Conservation (phyloP, 257 asterid species). For the Solanum stenotomum region DNA sequence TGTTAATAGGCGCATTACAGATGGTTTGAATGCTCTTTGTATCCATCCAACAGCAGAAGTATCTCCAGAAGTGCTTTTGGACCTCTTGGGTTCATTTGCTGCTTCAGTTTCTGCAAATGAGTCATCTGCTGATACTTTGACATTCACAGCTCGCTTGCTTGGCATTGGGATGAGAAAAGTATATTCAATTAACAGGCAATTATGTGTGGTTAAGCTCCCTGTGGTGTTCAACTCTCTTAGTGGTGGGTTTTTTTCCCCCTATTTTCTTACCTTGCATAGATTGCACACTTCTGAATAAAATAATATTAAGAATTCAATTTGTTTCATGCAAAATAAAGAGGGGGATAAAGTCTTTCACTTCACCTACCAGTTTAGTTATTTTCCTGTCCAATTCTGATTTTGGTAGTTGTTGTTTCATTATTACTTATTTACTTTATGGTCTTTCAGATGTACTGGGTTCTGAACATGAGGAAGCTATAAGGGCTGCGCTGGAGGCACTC, state of each 20-base stretch:
- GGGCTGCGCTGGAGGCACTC: slow-evolving; percentile 62
- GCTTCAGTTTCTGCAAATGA: slow-evolving; percentile 38
- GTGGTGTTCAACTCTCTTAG: slow-evolving; percentile 54
- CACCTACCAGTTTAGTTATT: neutral
- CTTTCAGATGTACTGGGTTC: slow-evolving; percentile 66
- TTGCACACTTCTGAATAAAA: neutral
- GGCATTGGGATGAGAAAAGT: slow-evolving; percentile 77
- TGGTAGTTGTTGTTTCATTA: neutral
- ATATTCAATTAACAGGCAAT: slow-evolving; percentile 48
- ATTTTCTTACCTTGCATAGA: neutral
- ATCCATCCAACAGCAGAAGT: slow-evolving; percentile 49
- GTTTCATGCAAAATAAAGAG: neutral
- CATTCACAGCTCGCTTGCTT: slow-evolving; percentile 76
- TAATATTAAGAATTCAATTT: neutral
- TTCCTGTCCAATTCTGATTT: neutral
- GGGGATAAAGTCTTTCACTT: neutral
- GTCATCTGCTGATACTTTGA: slow-evolving; percentile 72
- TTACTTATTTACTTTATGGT: slow-evolving; percentile 2
- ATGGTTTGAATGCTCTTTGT: slow-evolving; percentile 60
- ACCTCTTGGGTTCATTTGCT: slow-evolving; percentile 66
- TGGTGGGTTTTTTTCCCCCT: slow-evolving; percentile 31
- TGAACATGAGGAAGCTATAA: slow-evolving; percentile 80
- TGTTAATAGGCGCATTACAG: slow-evolving; percentile 66
- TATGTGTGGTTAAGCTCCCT: slow-evolving; percentile 84
- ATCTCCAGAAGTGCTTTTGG: slow-evolving; percentile 61